These are phyloP conservation scores for Pseudocercospora eumusae DNA, from an alignment of 2,329 filamentous ascomycete species.

Conservation along the genomic window DNA sequence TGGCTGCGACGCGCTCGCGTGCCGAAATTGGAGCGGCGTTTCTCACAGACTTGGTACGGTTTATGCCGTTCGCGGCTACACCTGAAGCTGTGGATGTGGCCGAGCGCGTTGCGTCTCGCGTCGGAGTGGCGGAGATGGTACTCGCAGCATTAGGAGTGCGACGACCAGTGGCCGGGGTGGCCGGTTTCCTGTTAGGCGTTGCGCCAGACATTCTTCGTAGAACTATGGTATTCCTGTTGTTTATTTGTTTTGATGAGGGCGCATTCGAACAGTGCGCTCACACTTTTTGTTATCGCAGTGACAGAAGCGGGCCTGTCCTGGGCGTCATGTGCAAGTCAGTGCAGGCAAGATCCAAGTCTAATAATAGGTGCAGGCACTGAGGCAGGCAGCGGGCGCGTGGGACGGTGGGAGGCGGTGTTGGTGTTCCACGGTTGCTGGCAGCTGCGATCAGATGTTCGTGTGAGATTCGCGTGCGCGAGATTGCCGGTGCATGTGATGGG, in stretches of 20 bases:
- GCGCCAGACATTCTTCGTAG: constrained; percentile 17
- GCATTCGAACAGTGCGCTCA: neutral
- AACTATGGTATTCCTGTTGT: neutral
- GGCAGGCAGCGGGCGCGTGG: neutral
- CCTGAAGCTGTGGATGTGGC: constrained; percentile 17
- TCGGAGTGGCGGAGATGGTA: constrained; percentile 15
- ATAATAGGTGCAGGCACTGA: constrained; percentile 13
- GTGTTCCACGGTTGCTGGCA: too few species aligned
- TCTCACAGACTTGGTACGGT: constrained; percentile 63
- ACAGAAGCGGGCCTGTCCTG: neutral
- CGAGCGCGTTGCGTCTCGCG: constrained; percentile 20
- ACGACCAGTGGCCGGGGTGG: constrained; percentile 22
- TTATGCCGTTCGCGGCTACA: constrained; percentile 29
- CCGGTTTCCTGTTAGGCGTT: constrained; percentile 29
- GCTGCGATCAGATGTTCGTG: constrained; percentile 11
- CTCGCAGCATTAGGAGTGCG: constrained; percentile 23
- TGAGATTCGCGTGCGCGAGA: neutral
- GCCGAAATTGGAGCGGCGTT: constrained; percentile 68
- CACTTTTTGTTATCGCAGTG: neutral
- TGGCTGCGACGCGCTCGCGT: constrained; percentile 68
- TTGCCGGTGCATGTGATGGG: neutral
- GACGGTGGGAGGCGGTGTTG: constrained; percentile 6
- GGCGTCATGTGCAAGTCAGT: neutral
- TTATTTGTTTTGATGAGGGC: neutral
- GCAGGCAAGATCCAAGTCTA: constrained; percentile 16